Conservation (phyloP, 108 stramenopile genomes). For the Cyclotella cryptica region DNA sequence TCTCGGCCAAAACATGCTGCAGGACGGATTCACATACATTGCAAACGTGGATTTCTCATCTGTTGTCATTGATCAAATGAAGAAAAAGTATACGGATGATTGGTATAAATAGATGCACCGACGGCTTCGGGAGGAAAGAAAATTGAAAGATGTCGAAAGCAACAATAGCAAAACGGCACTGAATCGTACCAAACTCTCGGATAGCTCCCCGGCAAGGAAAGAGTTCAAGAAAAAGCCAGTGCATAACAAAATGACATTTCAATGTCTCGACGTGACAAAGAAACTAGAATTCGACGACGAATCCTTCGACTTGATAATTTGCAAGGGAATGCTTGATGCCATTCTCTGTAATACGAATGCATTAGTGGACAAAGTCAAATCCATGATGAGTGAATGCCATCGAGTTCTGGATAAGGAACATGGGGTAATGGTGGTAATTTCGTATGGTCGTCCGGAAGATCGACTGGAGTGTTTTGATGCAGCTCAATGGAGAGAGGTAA, state of each 20-base stretch:
- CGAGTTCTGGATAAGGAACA: slow-evolving; percentile 57
- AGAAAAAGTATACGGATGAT: slow-evolving; percentile 44
- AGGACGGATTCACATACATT: slow-evolving; percentile 73
- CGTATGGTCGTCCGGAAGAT: slow-evolving; percentile 66
- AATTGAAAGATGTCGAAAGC: slow-evolving; percentile 3
- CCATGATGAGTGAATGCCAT: slow-evolving; percentile 57
- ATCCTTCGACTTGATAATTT: slow-evolving; percentile 78
- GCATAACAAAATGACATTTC: slow-evolving; percentile 58
- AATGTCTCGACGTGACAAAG: slow-evolving; percentile 68
- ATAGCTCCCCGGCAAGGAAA: neutral
- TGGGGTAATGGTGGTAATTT: slow-evolving; percentile 69
- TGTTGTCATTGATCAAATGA: slow-evolving; percentile 72
- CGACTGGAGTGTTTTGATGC: slow-evolving; percentile 63
- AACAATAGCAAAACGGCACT: neutral
- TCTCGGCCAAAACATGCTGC: slow-evolving; percentile 67
- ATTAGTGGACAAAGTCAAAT: slow-evolving; percentile 28
- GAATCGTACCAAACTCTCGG: neutral
- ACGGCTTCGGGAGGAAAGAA: slow-evolving; percentile 14
- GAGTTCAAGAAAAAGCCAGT: neutral
- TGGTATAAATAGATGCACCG: slow-evolving; percentile 25
- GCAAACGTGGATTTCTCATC: slow-evolving; percentile 71
- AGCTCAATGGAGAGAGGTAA: slow-evolving; percentile 23
- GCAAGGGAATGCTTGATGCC: slow-evolving; percentile 79
- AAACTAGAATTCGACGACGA: slow-evolving; percentile 58
- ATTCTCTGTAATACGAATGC: slow-evolving; percentile 55